Base-by-base conservation (phyloP, 352 stramenopile genomes). In the Globisporangium rhizosaccharum region DNA sequence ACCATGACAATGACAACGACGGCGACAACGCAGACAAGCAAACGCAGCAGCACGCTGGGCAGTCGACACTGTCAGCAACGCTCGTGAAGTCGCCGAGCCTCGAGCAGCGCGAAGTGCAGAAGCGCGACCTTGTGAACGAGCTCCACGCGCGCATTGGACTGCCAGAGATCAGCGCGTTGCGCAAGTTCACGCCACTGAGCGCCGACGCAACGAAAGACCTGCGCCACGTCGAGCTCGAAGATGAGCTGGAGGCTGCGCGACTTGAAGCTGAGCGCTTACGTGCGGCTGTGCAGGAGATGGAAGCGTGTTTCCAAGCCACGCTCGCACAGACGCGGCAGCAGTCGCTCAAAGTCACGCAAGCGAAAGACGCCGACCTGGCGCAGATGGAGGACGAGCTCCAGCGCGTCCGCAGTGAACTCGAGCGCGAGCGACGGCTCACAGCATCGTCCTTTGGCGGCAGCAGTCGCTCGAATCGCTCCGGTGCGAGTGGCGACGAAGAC, bases 41-140 rank as follows among this genome's bases (percentile, higher is more conserved):
- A 5, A 23, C 33, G 26, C 54, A 49, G 7, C 17, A 51, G 25
- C 62, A 30, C 4, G 33, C 7, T 37, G 14, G 33, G 9, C 53
- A 52, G 3, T 41, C 45, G 7, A 25, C 52, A 3, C 23, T 44
- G n/a, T 56, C 56, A 7, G 20, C 20, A 26, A n/a, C 2, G 15
- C 53, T 11, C 36, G 28, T 46, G 26, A 42, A 17, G 45, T 59
- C 25, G 5, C 63, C 36, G 55, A 74, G 18, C 49, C 61, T 54
- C 50, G 69, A 42, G 60, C 61, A 46, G 57, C 61, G 71, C 2
- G 81, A 88, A 53, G 61, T 55, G 12, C 75, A 90, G 51, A 91
- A 91, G 53, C 68, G 79, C 1, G 66, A 62, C n/a, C 68, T 93
- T n/a, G 68, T 93, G 33, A 93, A 93, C 42, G 84, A 93, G 60